These are phyloP conservation scores for Musa itinerans DNA, from an alignment of 176 grass and related monocot species.

Conservation along the genomic window DNA sequence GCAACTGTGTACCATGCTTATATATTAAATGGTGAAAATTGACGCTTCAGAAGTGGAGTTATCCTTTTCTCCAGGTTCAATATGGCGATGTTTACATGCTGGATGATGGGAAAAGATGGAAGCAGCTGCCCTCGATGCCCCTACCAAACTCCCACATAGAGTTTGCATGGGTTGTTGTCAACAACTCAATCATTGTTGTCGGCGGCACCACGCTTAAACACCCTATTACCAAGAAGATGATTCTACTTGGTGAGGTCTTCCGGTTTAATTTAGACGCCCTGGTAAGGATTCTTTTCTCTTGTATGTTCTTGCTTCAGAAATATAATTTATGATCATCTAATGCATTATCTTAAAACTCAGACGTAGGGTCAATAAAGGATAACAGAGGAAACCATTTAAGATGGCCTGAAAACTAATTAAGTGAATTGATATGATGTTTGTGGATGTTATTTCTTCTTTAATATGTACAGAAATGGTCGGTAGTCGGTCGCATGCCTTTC, in stretches of 20 bases:
- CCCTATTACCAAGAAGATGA: slow-evolving; percentile 85
- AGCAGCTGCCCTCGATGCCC: slow-evolving; percentile 58
- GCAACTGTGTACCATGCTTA: neutral
- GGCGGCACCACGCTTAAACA: slow-evolving; percentile 83
- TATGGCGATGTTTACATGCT: slow-evolving; percentile 80
- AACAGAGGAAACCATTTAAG: no score
- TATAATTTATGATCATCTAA: neutral
- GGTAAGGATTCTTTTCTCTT: slow-evolving; percentile 32
- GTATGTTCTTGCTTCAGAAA: neutral
- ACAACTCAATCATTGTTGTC: slow-evolving; percentile 66
- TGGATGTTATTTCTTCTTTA: neutral
- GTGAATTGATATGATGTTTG: no score
- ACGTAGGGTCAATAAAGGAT: no score
- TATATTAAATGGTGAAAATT: neutral
- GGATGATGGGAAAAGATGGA: slow-evolving; percentile 47
- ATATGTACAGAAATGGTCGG: slow-evolving; percentile 50
- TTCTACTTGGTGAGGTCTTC: slow-evolving; percentile 85
- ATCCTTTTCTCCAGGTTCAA: slow-evolving; percentile 35
- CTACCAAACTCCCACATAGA: slow-evolving; percentile 86
- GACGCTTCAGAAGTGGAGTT: neutral
- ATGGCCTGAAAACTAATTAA: no score
- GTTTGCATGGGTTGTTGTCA: slow-evolving; percentile 66
- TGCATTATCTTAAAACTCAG: no score
- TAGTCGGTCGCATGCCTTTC: slow-evolving; percentile 76
- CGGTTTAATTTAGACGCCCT: slow-evolving; percentile 51